phyloP scores from a whole-genome alignment of 176 grass and related monocot species.

The Carex littledalei region DNA sequence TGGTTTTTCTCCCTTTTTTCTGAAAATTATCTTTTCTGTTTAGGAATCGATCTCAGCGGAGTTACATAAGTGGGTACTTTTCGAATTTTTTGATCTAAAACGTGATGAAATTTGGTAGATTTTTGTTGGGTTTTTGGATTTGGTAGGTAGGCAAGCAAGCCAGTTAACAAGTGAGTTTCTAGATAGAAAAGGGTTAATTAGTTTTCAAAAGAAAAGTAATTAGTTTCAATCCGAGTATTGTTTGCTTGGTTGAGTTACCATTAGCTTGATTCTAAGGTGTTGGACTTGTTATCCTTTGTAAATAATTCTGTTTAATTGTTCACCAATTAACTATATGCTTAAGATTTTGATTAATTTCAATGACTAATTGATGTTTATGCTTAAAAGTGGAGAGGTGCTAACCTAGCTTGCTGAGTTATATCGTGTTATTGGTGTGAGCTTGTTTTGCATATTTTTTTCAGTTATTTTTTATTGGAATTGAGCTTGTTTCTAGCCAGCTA shows the following conservation, averaged over 20 bases:
- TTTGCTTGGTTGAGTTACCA: not conserved
- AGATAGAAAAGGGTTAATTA: not conserved
- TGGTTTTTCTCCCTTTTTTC: not conserved
- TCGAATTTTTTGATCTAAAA: not conserved
- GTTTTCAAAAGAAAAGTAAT: not conserved
- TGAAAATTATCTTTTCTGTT: not conserved
- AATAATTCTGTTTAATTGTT: not conserved
- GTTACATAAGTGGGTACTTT: not conserved
- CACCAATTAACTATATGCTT: not conserved
- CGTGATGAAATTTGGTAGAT: not conserved
- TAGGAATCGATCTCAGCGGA: not conserved
- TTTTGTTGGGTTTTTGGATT: constrained; percentile 8
- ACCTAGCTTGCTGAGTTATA: not conserved
- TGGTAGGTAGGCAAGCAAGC: not conserved
- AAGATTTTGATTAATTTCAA: not conserved
- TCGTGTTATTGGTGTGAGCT: not conserved
- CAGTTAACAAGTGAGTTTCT: not conserved
- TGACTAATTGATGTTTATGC: not conserved
- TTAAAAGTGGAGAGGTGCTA: not conserved
- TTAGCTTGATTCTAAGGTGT: not conserved
- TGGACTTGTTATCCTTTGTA: not conserved
- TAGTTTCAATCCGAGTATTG: not conserved
- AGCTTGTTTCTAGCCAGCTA: not conserved
- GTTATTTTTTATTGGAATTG: not conserved
- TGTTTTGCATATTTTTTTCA: not conserved